Base-by-base conservation (phyloP, 352 stramenopile species). In the Salisapilia sapeloensis region DNA sequence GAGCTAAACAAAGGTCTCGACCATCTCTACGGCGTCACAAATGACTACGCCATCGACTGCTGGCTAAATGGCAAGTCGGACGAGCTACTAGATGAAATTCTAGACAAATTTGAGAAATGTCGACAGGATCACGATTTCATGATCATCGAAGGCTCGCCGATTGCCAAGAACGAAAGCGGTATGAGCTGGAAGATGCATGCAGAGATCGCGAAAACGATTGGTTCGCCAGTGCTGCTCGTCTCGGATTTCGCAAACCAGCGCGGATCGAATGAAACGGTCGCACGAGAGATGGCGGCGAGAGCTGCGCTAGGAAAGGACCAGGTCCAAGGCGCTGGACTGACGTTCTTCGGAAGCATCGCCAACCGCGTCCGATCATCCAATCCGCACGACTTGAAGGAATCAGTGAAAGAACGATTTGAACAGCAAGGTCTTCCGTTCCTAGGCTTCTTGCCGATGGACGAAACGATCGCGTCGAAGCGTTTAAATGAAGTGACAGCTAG, bases 171-270 rank as follows among this genome's bases (percentile, higher is more conserved):
- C 49, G 66, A 86, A 33, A 64, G 61, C 20, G 53, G 59, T 4
- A 67, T 77, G 58, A 79, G 62, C 50, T 86, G 66, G 70, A 76
- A 79, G 33, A 62, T 86, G 35, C 79, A 86, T 38, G 53, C 65
- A 11, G 66, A 86, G 36, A 70, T 86, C 38, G 70, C 70, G 35
- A 79, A 76, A 29, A 57, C 66, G 15, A 46, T 86, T 6, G 66
- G 66, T 6, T 50, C 66, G 4, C 65, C 65, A 4, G 57, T 86
- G 29, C 40, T 86, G 4, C 48, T 75, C 15, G 45, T 79, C 11
- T 63, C 56, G n/a, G 70, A 86, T 35, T 55, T 77, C 20, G 49
- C 53, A 13, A 41, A 47, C 1, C 14, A 41, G 9, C 30, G 39
- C 25, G n/a, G n/a, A n/a, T 37, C 38, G 0, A 58, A 63, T 22